These are phyloP conservation scores for Neonectria magnoliae DNA, from an alignment of 2,329 filamentous ascomycete genomes.

Conservation along the genomic window DNA sequence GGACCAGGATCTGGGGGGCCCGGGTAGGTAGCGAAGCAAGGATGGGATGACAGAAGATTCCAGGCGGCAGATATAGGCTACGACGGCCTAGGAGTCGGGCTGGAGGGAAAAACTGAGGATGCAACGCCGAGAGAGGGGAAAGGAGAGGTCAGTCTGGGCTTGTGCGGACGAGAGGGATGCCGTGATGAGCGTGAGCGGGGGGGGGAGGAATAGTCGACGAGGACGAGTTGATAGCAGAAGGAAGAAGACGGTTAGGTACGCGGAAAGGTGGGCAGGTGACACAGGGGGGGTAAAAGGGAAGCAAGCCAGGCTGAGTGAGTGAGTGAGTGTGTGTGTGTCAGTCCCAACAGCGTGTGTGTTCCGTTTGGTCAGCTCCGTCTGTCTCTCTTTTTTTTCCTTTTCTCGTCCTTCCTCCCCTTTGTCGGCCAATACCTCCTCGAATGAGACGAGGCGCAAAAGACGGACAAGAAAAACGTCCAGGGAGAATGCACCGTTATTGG, in stretches of 20 bases:
- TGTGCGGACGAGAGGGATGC: neutral
- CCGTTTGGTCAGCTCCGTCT: conserved; percentile 15
- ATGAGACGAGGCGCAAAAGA: conserved; percentile 3
- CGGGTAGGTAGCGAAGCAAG: conserved; percentile 6
- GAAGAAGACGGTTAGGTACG: neutral
- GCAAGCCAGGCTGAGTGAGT: conserved; percentile 5
- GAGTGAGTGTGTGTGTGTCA: neutral
- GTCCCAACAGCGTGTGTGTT: conserved; percentile 14
- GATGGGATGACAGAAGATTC: conserved; percentile 14
- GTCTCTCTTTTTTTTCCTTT: neutral
- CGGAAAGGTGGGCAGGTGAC: conserved; percentile 16
- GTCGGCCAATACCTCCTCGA: conserved; percentile 1
- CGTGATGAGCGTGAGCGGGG: neutral
- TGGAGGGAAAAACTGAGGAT: conserved; percentile 2
- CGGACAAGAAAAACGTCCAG: conserved; percentile 8
- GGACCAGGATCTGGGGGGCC: conserved; percentile 28
- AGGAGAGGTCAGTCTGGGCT: neutral
- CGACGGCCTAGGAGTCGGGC: neutral
- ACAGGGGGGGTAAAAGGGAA: conserved; percentile 12
- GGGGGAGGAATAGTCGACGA: neutral
- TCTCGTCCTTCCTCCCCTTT: neutral
- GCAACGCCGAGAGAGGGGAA: neutral
- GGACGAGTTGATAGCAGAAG: neutral
- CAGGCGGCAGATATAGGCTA: conserved; percentile 12
- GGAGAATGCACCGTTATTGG: conserved; percentile 17